Evolutionary conservation across 192 early-diverging fungal species (phyloP), one percentile per base, ranked within the genome.

Genomic region (Mortierella hygrophila): DNA sequence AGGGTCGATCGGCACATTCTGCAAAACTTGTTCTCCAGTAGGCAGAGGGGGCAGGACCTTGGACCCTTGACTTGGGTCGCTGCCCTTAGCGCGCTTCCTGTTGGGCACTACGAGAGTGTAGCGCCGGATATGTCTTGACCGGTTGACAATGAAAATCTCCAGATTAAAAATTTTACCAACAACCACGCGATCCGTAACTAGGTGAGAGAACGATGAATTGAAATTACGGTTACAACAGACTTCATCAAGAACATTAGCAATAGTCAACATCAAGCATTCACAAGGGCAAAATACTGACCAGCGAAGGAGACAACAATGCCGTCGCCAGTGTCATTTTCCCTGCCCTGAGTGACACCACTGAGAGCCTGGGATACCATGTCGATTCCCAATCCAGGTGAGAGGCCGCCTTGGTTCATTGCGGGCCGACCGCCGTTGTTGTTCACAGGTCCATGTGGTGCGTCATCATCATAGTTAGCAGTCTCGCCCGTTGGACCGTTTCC

Each of bases 281-380:
- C 23, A 74, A 40, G 4, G 8, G n/a, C 18, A 10, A 60, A 4
- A 60, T 26, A 55, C 37, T 42, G 80, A 91, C 90, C 92, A 18
- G 91, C 90, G 75, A 93, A 92, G 4, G 90, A 91, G 2, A 92
- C 90, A 11, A 92, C 89, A 75, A 93, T 91, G 18, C 91, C 92
- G 76, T 92, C 91, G 1, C 90, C 89, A 44, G 82, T 81, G n/a
- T 92, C 92, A 15, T 85, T 52, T 49, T 93, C 92, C 18, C 74
- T 68, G 74, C 84, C 76, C 77, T 88, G 75, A 46, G 75, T 68
- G 23, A 85, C 81, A 4, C 85, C 88, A 78, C 71, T 84, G 11
- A 81, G 70, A 3, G 80, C 77, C 38, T 75, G 68, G 2, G 60
- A 49, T 9, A 74, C 74, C 54, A 88, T 41, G 47, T 88, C 83